Conservation (phyloP, 495 filamentous ascomycete species). For the Neurospora sp. region DNA sequence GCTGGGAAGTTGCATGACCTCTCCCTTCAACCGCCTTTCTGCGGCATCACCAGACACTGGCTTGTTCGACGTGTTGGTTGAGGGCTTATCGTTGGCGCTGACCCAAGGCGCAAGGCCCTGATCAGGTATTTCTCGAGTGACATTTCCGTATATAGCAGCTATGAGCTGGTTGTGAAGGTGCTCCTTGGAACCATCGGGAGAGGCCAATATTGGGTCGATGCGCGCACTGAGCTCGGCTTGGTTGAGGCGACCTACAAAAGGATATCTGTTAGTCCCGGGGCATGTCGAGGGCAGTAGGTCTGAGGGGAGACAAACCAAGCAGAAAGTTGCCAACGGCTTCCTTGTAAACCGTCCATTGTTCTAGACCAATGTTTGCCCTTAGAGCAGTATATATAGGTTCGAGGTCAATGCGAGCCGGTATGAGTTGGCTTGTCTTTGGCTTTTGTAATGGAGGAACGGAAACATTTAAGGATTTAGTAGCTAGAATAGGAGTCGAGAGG, state of each 20-base stretch:
- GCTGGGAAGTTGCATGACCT: slow-evolving; percentile 85
- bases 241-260: slow-evolving; percentile 60
- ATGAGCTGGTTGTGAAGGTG: slow-evolving; percentile 90
- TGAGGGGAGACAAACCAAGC: slow-evolving; percentile 43
- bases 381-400: slow-evolving; percentile 83
- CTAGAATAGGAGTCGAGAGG: slow-evolving; percentile 51
- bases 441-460: slow-evolving; percentile 48
- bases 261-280: neutral
- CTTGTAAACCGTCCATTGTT: slow-evolving; percentile 85
- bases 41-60: slow-evolving; percentile 79
- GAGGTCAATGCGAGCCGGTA: slow-evolving; percentile 71
- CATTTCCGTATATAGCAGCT: slow-evolving; percentile 75
- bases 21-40: slow-evolving; percentile 80
- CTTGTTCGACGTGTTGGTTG: slow-evolving; percentile 58
- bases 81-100: slow-evolving; percentile 90
- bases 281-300: slow-evolving; percentile 5
- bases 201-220: slow-evolving; percentile 61
- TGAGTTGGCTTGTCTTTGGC: slow-evolving; percentile 56
- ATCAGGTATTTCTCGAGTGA: slow-evolving; percentile 80
- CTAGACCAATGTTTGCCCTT: slow-evolving; percentile 63
- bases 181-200: slow-evolving; percentile 56
- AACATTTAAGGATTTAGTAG: slow-evolving; percentile 51
- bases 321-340: slow-evolving; percentile 70
- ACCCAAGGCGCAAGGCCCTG: slow-evolving; percentile 92
- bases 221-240: slow-evolving; percentile 71